phyloP scores from a whole-genome alignment of 2,329 filamentous ascomycete genomes.

The Leptographium procerum region DNA sequence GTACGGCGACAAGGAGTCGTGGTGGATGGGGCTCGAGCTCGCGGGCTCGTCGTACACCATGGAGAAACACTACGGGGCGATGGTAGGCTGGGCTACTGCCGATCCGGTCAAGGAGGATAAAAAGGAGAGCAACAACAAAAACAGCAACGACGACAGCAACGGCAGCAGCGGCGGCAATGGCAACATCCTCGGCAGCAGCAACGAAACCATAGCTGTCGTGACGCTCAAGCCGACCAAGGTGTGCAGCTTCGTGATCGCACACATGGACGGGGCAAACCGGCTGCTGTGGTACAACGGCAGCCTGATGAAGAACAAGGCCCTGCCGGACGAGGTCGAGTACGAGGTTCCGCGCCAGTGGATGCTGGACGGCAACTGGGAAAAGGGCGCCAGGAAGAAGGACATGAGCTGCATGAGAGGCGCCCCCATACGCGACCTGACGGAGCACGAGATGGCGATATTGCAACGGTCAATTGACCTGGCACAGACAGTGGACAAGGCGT shows the following conservation, averaged over 20 bases:
- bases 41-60: neutral
- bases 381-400: neutral
- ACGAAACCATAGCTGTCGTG: neutral
- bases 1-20: conserved; percentile 6
- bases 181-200: no score
- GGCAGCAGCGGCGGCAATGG: neutral
- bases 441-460: neutral
- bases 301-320: conserved; percentile 3
- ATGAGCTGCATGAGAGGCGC: conserved; percentile 3
- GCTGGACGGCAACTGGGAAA: neutral
- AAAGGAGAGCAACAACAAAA: neutral
- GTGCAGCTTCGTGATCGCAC: conserved; percentile 3
- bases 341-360: conserved; percentile 1
- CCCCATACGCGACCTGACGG: neutral
- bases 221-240: neutral
- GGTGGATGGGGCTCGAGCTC: conserved; percentile 4
- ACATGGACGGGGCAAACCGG: neutral
- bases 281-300: conserved; percentile 5
- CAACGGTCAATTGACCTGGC: conserved; percentile 1
- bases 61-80: conserved; percentile 2
- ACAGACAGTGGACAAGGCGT: neutral
- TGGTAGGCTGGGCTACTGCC: neutral
- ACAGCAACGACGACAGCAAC: neutral
- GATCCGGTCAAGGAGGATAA: neutral
- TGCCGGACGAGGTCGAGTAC: neutral